A percentile compares a stretch with the other conserved stretches of the same genome.
Conservation (phyloP, 805 yeast genomes). For the Ogataea philodendri region DNA sequence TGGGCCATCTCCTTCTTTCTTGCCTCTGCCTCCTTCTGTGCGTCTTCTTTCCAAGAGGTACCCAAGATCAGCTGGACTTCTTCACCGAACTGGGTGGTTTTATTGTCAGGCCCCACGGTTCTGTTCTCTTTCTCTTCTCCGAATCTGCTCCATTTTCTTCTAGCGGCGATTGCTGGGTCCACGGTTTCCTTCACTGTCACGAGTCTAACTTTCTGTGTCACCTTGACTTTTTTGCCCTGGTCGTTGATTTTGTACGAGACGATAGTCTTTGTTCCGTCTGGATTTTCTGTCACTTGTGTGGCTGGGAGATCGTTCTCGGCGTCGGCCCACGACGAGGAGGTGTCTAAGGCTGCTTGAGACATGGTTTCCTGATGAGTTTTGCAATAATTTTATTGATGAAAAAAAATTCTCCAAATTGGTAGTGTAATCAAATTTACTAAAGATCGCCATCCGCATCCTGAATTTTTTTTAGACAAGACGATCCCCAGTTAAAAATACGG, state of each 20-base stretch:
- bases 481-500: not conserved
- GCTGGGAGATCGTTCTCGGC: slow-evolving; percentile 71
- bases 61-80: slow-evolving; percentile 73
- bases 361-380: slow-evolving; percentile 4
- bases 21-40: slow-evolving; percentile 63
- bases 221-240: slow-evolving; percentile 79
- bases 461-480: too few species aligned
- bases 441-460: too few species aligned
- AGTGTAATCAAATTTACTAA: too few species aligned
- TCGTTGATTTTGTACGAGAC: slow-evolving; percentile 71
- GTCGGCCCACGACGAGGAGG: slow-evolving; percentile 53
- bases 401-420: slow-evolving; percentile 9
- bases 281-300: slow-evolving; percentile 71
- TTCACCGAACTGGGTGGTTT: slow-evolving; percentile 88
- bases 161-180: slow-evolving; percentile 79
- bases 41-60: slow-evolving; percentile 73
- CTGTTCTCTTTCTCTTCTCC: slow-evolving; percentile 71
- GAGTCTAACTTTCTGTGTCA: slow-evolving; percentile 81
- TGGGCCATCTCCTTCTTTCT: slow-evolving; percentile 44
- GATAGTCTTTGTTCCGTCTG: slow-evolving; percentile 89
- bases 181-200: slow-evolving; percentile 77
- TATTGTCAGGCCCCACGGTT: slow-evolving; percentile 82
- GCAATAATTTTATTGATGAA: slow-evolving; percentile 6
- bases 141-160: slow-evolving; percentile 84
- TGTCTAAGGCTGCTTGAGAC: slow-evolving; percentile 17